phyloP scores from a whole-genome alignment of 257 asterid genomes.

The Henckelia pumila region DNA sequence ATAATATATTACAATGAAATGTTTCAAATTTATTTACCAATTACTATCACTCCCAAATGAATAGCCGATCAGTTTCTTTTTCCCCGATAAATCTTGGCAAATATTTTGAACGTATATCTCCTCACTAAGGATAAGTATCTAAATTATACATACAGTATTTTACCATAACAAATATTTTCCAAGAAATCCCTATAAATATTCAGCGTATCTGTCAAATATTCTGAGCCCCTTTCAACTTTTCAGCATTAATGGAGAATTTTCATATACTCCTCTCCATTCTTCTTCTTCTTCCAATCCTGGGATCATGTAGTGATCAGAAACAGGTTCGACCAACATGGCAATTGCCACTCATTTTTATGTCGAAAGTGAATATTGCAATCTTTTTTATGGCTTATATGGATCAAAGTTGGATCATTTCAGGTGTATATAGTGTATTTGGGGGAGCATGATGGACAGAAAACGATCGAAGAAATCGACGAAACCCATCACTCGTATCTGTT shows the following conservation, averaged over 20 bases:
- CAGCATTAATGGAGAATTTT: constrained; percentile 38
- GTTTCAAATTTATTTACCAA: too few species aligned
- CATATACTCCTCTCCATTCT: constrained; percentile 28
- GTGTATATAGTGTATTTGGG: constrained; percentile 82
- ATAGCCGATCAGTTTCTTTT: too few species aligned
- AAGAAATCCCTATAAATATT: constrained; percentile 37
- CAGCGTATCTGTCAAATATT: constrained; percentile 27
- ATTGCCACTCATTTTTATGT: not conserved
- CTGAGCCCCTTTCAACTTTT: constrained; percentile 6
- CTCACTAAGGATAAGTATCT: not conserved
- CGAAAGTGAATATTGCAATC: not conserved
- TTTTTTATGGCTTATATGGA: not conserved
- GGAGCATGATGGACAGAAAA: constrained; percentile 54
- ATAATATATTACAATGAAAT: too few species aligned
- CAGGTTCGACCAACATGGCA: constrained; percentile 36
- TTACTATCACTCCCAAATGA: too few species aligned
- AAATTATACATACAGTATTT: too few species aligned
- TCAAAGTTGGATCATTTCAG: constrained; percentile 27
- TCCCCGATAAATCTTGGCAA: too few species aligned
- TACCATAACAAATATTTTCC: not conserved
- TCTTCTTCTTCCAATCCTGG: constrained; percentile 47
- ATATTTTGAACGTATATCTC: too few species aligned
- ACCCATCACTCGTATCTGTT: constrained; percentile 59
- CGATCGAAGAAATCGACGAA: constrained; percentile 56
- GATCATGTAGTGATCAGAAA: constrained; percentile 39